Evolutionary conservation across 352 stramenopile species (phyloP), one percentile per base, ranked within the genome.

Genomic region (Phytophthora sp.): DNA sequence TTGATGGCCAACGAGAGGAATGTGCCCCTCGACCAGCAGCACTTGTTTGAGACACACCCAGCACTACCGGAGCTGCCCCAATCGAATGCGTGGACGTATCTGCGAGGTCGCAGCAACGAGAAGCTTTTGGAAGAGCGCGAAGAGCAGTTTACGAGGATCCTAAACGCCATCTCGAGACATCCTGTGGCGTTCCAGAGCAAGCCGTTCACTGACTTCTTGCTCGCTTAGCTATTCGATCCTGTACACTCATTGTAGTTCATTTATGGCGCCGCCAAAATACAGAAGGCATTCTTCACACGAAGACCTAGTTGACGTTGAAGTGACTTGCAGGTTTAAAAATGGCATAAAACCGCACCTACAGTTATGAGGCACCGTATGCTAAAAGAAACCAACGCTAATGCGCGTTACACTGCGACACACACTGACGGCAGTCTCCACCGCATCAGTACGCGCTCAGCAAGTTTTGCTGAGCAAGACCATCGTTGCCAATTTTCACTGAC

Each of bases 141-240:
- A 28, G 52, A 63, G 35, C 73, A 86, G 61, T 89, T 92, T 35
- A 51, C 55, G 12, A 69, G 67, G 45, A 89, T 91, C 28, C 58
- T 92, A 2, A 91, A 91, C 75, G 79, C 80, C 21, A 77, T 89
- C 15, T 57, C 79, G 9, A 62, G 69, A 31, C 75, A 92, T 50
- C 79, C 79, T 2, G 62, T 88, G 23, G 77, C 75, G 0, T 57
- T 48, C 31, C 67, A 74, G 31, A 89, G 74, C 63, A 42, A 51
- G 13, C 35, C 42, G 10, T 82, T 89, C 60, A 61, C 69, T 37
- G 55, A 54, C 9, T 91, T 91, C 52, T 55, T 87, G 26, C 61
- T 65, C 2, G 61, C 62, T 54, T 37, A 54, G 39, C 12, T 15
- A 41, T 31, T 43, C 17, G 10, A 11, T 34, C 28, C 3, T 45